Percentiles rank a stretch among this genome's conserved stretches.
phyloP scores from a whole-genome alignment of 2,329 filamentous ascomycete genomes.

The Trichoderma aggressivum region DNA sequence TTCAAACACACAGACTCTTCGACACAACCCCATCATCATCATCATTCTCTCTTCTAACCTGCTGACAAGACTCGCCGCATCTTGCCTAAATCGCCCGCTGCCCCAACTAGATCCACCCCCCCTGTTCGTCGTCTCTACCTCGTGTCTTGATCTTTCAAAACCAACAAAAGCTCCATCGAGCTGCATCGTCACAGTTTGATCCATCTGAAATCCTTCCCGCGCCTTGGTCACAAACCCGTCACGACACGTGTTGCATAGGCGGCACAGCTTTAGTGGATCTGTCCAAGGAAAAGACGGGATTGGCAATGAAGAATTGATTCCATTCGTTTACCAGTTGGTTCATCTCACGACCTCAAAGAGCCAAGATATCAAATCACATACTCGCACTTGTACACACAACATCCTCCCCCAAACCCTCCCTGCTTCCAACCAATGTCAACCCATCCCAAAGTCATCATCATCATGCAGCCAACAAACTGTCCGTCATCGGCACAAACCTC shows the following conservation, averaged over 20 bases:
- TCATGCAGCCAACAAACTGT: background rate
- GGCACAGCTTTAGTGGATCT: too few relatives aligned
- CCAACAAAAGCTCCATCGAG: background rate
- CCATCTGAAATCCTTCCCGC: background rate
- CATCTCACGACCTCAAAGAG: background rate
- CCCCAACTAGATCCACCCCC: background rate
- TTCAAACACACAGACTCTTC: too few relatives aligned
- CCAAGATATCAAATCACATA: background rate
- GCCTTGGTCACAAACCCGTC: background rate
- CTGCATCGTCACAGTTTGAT: background rate
- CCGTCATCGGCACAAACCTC: background rate
- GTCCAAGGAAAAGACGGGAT: background rate
- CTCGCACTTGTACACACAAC: background rate
- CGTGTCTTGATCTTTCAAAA: background rate
- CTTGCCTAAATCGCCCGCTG: background rate
- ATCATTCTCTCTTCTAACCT: background rate
- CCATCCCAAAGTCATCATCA: too few relatives aligned
- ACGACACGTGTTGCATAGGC: background rate
- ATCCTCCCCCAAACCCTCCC: background rate
- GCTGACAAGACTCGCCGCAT: background rate
- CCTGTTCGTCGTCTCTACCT: background rate
- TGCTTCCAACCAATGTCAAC: background rate
- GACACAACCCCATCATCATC: background rate
- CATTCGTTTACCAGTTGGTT: background rate
- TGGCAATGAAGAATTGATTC: background rate